Base-by-base conservation (phyloP, 306 rosid genomes). In the Cotoneaster glaucophyllus region DNA sequence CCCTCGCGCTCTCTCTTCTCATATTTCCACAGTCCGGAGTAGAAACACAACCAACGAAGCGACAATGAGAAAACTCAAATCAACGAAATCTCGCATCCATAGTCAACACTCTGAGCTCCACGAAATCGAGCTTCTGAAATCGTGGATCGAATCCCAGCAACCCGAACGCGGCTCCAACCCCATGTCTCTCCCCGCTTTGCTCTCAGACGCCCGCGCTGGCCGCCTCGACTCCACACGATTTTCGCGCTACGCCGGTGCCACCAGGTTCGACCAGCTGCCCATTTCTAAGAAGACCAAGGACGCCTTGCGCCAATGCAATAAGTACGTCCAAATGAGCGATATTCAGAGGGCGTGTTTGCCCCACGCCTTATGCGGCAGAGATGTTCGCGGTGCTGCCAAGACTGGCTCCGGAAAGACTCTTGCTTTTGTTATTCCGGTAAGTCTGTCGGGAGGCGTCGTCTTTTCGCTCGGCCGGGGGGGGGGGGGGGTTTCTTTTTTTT, bases 351-450 rank as follows among this genome's bases (percentile, higher is more conserved):
- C 97, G 64, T 83, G 91, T 64, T 81, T 95, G 79, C 99, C 99
- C 5, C 99, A 95, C 70, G 87, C 96, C 3, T 89, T 95, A 24
- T 88, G 89, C 65, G 93, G 90, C 8, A 86, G 97, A 41, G 97
- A 95, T 64, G 77, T 95, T 82, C 96, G 90, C 43, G 99, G 99
- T 10, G 99, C 99, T 4, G 96, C 97, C 7, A 95, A 92, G 76
- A 92, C 97, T n/a, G 97, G 97, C 26, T 95, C 99, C 0, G 96
- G 99, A 32, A 95, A 95, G 84, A 95, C 97, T 64, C 87, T 95
- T 29, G 96, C 97, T 64, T 95, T 92, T 87, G 84, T 92, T 62
- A 84, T 95, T 63, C 97, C 97, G 45, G 98, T 95, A 68, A 89
- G 31, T 29, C 31, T 29, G 4, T 29, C 4, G 4, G 31, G 31